phyloP scores from a whole-genome alignment of 78 protist species.

The Blattamonas nauphoetae region DNA sequence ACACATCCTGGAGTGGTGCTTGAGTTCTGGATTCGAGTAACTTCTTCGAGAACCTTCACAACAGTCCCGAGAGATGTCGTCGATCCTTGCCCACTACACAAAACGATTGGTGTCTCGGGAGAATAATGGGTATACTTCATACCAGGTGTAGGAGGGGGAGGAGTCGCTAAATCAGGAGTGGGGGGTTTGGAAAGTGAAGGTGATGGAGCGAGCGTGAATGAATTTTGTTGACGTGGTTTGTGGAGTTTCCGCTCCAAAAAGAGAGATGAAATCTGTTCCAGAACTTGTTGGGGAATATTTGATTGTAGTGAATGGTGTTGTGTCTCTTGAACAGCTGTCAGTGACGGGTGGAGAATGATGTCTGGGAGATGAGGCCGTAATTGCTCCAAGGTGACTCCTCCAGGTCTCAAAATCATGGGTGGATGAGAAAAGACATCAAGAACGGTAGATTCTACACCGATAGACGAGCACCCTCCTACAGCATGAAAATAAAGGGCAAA shows the following conservation, averaged over 20 bases:
- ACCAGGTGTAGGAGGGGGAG: constrained; percentile 32
- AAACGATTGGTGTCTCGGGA: constrained; percentile 8
- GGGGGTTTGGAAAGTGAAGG: not conserved
- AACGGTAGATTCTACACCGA: constrained; percentile 42
- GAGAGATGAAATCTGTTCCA: too few relatives aligned
- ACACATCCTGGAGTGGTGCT: not conserved
- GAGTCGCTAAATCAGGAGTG: not conserved
- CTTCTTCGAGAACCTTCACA: too few relatives aligned
- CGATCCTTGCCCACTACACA: not conserved
- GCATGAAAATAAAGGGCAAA: not conserved
- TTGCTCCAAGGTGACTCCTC: constrained; percentile 31
- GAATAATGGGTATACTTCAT: constrained; percentile 25
- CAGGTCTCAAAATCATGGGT: constrained; percentile 31
- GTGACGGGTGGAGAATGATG: not conserved
- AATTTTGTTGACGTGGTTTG: not conserved
- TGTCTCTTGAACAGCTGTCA: too few relatives aligned
- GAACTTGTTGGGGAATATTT: too few relatives aligned
- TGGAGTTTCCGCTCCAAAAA: not conserved
- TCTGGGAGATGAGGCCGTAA: not conserved
- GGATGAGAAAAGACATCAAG: constrained; percentile 2
- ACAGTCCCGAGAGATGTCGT: not conserved
- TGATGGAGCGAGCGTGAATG: not conserved
- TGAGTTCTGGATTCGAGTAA: too few relatives aligned
- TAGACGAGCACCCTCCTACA: constrained; percentile 7
- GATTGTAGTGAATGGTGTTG: too few relatives aligned